A percentile compares a stretch with the other conserved stretches of the same genome.
phyloP scores from a whole-genome alignment of 257 asterid genomes.

The Echium plantagineum region DNA sequence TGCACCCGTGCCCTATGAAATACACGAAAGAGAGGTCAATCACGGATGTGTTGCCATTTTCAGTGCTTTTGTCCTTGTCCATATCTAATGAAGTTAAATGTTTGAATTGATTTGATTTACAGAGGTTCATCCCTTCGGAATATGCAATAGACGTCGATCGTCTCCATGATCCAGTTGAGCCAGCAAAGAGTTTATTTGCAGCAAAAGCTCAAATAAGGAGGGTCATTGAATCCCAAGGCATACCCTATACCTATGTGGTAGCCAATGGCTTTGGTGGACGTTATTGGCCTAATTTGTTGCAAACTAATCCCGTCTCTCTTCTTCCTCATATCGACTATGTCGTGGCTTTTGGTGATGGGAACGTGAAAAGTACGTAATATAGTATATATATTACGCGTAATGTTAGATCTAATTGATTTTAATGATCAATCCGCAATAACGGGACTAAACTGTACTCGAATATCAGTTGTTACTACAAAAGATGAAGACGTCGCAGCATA shows the following conservation, averaged over 20 bases:
- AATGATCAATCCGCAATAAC: too few species aligned
- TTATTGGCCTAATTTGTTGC: conserved; percentile 3
- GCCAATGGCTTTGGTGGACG: conserved; percentile 10
- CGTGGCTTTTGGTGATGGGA: conserved; percentile 19
- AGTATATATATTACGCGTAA: too few species aligned
- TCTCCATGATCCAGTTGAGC: conserved; percentile 9
- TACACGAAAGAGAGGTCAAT: too few species aligned
- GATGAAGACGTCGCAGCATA: too few species aligned
- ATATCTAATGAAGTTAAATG: too few species aligned
- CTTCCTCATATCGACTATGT: conserved; percentile 16
- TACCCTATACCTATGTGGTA: conserved; percentile 10
- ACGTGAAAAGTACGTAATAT: neutral
- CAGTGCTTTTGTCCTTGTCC: too few species aligned
- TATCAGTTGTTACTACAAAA: too few species aligned
- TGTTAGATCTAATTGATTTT: too few species aligned
- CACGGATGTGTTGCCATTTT: too few species aligned
- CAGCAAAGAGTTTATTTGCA: conserved; percentile 1
- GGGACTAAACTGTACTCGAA: too few species aligned
- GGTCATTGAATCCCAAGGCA: conserved; percentile 11
- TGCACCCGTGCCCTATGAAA: too few species aligned
- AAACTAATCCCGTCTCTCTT: neutral
- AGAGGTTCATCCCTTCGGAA: conserved; percentile 25
- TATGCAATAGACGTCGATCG: conserved; percentile 15
- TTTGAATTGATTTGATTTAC: neutral
- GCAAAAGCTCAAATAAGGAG: conserved; percentile 12